Conservation (phyloP, 2,329 filamentous ascomycete species). For the Paradendryphiella salina region DNA sequence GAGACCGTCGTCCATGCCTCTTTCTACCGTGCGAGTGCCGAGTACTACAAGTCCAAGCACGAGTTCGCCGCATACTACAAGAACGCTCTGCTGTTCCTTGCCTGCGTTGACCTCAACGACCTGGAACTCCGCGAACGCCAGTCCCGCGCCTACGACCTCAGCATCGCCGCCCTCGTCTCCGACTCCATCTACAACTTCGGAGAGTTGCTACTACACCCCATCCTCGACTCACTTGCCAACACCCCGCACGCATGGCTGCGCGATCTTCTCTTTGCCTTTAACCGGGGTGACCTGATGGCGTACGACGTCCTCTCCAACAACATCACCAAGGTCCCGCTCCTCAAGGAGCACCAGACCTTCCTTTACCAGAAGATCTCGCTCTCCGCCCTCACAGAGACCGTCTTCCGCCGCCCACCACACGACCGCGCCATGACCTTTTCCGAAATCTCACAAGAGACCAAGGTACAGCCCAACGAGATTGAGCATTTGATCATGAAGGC, state of each 20-base stretch:
- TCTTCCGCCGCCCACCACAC: constrained; percentile 93
- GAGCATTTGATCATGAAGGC: constrained; percentile 99
- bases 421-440: constrained; percentile 92
- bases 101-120: constrained; percentile 83
- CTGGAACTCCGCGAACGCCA: constrained; percentile 75
- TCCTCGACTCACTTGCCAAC: constrained; percentile 79
- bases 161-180: constrained; percentile 88
- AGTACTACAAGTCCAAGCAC: constrained; percentile 88
- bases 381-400: constrained; percentile 90
- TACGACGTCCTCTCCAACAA: constrained; percentile 83
- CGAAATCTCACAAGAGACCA: constrained; percentile 88
- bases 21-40: constrained; percentile 93
- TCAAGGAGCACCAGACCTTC: constrained; percentile 78
- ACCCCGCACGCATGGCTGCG: constrained; percentile 84
- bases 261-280: constrained; percentile 96
- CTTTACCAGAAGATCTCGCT: constrained; percentile 98
- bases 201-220: constrained; percentile 95
- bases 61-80: constrained; percentile 97
- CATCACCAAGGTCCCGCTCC: constrained; percentile 76
- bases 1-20: constrained; percentile 94
- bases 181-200: constrained; percentile 99
- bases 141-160: constrained; percentile 86
- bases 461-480: constrained; percentile 87
- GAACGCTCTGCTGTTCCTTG: constrained; percentile 95
- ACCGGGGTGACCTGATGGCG: constrained; percentile 85